Evolutionary conservation across 129 eudicot species (phyloP), one percentile per base, ranked within the genome.

Genomic region (Ambrosia trifida): DNA sequence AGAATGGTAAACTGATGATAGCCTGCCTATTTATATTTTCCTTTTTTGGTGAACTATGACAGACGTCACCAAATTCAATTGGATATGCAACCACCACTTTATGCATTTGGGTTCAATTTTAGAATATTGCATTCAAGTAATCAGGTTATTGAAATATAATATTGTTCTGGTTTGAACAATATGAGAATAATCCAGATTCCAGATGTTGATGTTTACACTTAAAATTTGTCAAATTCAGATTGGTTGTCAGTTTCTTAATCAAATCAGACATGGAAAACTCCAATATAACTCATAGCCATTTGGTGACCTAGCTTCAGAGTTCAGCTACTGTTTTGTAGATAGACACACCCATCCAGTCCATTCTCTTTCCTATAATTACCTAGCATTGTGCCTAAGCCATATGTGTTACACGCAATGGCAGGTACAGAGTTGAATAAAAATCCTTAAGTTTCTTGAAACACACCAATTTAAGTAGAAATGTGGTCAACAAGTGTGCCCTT

Each of bases 361-460:
- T 14, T 11, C 2, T 52, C 18, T 51, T 51, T 17, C 58, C 28
- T 52, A 52, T 52, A 52, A 65, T 5, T 19, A 46, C 18, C 52
- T 20, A 43, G 50, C 53, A 65, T 33, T 28, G 19, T 65, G 38
- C 8, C 59, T 18, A 6, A 18, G 59, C 59, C 18, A 7, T 52
- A 52, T 9, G 19, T 35, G n/a, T 35, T 53, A 32, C 52, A 70
- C 36, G 40, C 64, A 53, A 38, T 70, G 65, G 14, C 53, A 53
- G 19, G 74, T 57, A 68, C 58, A 53, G 41, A 56, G 52, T 8
- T 9, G 9, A 54, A 56, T 7, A 11, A 14, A 43, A 70, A 20
- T 30, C 14, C 30, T 57, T 16, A 11, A 72, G 46, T 72, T 41
- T 57, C 76, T 57, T 57, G 16, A 58, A 58, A 57, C 28, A 57